Base-by-base conservation (phyloP, 2,329 filamentous ascomycete genomes). In the Paraconiothyrium sp. region DNA sequence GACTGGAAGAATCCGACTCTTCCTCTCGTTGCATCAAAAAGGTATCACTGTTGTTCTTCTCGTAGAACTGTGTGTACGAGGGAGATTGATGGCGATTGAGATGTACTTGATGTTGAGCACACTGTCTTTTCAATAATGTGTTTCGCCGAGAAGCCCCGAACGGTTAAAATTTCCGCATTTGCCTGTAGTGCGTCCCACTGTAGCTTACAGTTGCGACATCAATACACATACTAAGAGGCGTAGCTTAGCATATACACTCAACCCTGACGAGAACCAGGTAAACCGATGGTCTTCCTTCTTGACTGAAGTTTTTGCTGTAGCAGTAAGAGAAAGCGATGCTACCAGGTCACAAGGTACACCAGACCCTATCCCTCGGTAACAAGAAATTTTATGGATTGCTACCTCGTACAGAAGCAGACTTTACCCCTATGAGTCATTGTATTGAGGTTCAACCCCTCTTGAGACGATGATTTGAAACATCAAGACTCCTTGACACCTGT, bases 81-180 rank as follows among this genome's bases (percentile, higher is more conserved):
- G 37, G 37, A 16, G 37, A 41, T 44, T 22, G 41, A 46, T 48
- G 24, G 30, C 30, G 24, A 4, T 48, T 30, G 24, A 11, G 24
- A 48, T 22, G 46, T 13, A 48, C 24, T 27, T 52, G 34, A 10
- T 52, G 27, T 44, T 27, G 24, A 55, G 39, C 8, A 8, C 34
- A 30, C n/a, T 20, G 24, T 16, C 14, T 54, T 41, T 54, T 54
- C 30, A 30, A 16, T 9, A 20, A 1, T 8, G 27, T 10, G 16
- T 44, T 55, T 55, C 39, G 52, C 52, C 52, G 52, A 55, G 52
- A 22, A 8, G 52, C 27, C 11, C 52, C 52, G 52, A 22, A 46
- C 52, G 44, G 52, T 55, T 55, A 55, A 46, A 55, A 32, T 55
- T 34, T 34, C 52, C 52, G 16, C 24, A 20, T 55, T 55, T 6